phyloP scores from a whole-genome alignment of 2,329 filamentous ascomycete species.

The Zymoseptoria pseudotritici region DNA sequence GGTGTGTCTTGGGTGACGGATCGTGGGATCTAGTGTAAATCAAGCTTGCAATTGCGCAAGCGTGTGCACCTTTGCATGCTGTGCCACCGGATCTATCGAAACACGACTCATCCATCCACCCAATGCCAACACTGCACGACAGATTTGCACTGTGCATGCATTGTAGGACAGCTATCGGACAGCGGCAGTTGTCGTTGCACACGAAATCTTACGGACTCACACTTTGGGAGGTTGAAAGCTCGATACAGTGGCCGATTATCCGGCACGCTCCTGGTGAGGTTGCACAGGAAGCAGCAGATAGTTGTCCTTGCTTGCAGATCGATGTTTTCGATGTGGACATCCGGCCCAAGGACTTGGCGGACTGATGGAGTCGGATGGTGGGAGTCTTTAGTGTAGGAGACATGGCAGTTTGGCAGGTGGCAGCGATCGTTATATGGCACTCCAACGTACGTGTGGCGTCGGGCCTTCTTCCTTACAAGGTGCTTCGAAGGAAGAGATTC shows the following conservation, averaged over 20 bases:
- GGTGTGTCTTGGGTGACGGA: not conserved
- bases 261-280: not conserved
- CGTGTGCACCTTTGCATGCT: not conserved
- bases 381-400: not conserved
- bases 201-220: not conserved
- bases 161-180: not conserved
- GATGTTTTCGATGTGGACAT: too few relatives aligned
- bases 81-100: not conserved
- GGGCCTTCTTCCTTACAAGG: not conserved
- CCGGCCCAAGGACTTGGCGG: not conserved
- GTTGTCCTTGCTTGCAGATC: not conserved
- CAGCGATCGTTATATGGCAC: not conserved
- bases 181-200: not conserved
- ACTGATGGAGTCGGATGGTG: not conserved
- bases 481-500: not conserved
- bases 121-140: not conserved
- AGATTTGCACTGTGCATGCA: not conserved
- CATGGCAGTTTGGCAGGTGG: not conserved
- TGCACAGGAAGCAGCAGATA: not conserved
- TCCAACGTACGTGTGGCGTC: not conserved
- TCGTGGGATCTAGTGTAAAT: too few relatives aligned
- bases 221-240: not conserved
- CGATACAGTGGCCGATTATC: not conserved
- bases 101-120: not conserved
- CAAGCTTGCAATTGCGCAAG: too few relatives aligned